A percentile compares a stretch with the other conserved stretches of the same genome.
These are phyloP conservation scores for Fusarium falciforme DNA, from an alignment of 2,329 filamentous ascomycete species.

Conservation along the genomic window DNA sequence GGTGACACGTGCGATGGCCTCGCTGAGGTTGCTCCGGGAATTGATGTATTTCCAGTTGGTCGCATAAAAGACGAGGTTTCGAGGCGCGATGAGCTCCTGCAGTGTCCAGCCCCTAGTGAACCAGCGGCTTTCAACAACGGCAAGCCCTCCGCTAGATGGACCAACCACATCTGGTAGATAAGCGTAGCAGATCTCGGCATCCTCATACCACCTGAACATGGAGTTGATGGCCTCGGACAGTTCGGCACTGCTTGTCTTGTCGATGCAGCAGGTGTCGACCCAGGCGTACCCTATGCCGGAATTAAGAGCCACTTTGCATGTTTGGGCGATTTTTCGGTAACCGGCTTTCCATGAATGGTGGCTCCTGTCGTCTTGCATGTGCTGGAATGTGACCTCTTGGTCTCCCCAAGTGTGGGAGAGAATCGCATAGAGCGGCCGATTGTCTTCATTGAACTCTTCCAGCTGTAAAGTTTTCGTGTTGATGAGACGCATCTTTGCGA, in stretches of 20 bases:
- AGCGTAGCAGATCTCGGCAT: neutral
- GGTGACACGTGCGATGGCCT: neutral
- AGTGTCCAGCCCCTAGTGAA: neutral
- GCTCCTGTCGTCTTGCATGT: neutral
- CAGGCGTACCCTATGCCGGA: neutral
- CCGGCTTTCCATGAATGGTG: neutral
- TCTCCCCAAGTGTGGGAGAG: neutral
- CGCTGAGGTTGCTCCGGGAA: neutral
- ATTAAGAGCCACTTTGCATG: neutral
- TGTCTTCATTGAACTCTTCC: neutral
- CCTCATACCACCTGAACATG: neutral
- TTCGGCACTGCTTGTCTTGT: neutral
- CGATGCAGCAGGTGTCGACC: neutral
- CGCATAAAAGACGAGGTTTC: neutral
- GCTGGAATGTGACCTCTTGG: neutral
- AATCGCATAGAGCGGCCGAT: neutral
- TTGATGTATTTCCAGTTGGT: neutral
- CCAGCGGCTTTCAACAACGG: neutral
- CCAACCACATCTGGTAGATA: neutral
- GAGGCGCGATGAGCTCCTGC: neutral
- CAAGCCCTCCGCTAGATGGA: accelerated
- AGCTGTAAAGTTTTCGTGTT: accelerated
- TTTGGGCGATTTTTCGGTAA: neutral
- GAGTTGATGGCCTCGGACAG: neutral
- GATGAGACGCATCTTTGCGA: neutral